Evolutionary conservation across 352 stramenopile genomes (phyloP), one percentile per base, ranked within the genome.

Genomic region (Blastocystis sp.): DNA sequence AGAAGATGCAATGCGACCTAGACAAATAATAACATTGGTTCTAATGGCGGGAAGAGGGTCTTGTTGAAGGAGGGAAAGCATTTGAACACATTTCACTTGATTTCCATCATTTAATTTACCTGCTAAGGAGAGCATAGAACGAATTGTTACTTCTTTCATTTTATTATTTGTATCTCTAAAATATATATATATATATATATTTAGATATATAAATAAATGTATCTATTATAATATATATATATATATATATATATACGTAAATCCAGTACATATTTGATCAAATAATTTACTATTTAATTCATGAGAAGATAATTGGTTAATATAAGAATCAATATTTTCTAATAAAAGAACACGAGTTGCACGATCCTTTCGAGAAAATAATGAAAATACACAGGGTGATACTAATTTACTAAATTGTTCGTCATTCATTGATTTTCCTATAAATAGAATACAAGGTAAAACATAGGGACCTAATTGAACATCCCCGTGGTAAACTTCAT

Each of bases 261-360:
- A 52, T 21, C 52, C 52, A 0, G 19, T 52, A 9, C 48, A n/a
- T 3, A 62, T 42, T 23, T 62, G 52, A 19, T 39, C 39, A 42
- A 62, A 62, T 27, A 62, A 54, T 18, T 41, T 40, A 4, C 9
- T n/a, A 5, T 62, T 49, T 11, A 62, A 36, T 42, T 54, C 52
- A n/a, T 19, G n/a, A 27, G 34, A 34, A 27, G 48, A 39, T 27
- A 62, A 54, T 9, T 48, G 32, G 18, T 62, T 24, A 23, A 62
- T 62, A 21, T 62, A 62, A 34, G 39, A 42, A 7, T 62, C 52
- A 27, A 62, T 39, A 28, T 62, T 62, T 42, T 52, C n/a, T 13
- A 62, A 18, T 23, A 62, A 33, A 27, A 54, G 52, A 13, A 62
- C 27, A 11, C 52, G 52, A 16, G 52, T 62, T 16, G 52, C 52